Evolutionary conservation across 768 basidiomycete genomes (phyloP).

Genomic region (Boletus fagicola): DNA sequence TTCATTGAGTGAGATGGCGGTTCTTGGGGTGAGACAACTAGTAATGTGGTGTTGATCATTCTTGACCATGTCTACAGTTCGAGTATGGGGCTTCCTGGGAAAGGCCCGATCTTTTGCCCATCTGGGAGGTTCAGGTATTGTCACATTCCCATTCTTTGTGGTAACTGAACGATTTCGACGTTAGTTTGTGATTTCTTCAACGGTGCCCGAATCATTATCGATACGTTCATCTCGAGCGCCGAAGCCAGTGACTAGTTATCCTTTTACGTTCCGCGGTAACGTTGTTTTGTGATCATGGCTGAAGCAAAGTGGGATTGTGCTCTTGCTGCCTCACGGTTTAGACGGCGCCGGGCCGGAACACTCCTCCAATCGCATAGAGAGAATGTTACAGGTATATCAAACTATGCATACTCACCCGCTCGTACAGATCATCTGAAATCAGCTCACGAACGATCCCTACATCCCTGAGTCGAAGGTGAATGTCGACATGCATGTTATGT

Average conservation of each 20-base stretch:
- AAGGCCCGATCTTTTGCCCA: slow-evolving; percentile 71
- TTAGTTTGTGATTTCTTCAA: slow-evolving; percentile 94
- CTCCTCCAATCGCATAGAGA: slow-evolving; percentile 82
- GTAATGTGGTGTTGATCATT: neutral
- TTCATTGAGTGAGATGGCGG: slow-evolving; percentile 86
- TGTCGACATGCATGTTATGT: slow-evolving; percentile 82
- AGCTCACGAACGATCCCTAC: slow-evolving; percentile 79
- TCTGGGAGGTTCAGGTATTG: slow-evolving; percentile 87
- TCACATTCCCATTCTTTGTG: neutral
- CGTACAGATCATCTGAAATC: neutral
- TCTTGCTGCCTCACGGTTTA: slow-evolving; percentile 85
- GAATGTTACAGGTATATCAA: slow-evolving; percentile 75
- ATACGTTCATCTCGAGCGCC: slow-evolving; percentile 81
- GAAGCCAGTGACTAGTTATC: slow-evolving; percentile 55
- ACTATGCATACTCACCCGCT: neutral
- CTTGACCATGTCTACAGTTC: slow-evolving; percentile 60
- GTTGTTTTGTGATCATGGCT: slow-evolving; percentile 58
- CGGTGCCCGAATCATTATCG: slow-evolving; percentile 83
- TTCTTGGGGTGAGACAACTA: slow-evolving; percentile 64
- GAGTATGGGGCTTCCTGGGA: slow-evolving; percentile 93
- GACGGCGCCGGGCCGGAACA: slow-evolving; percentile 97
- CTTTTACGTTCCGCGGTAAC: neutral
- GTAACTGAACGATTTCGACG: neutral
- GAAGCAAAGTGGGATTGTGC: slow-evolving; percentile 82
- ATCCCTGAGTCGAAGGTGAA: slow-evolving; percentile 36